These are phyloP conservation scores for Fistulinella prunicolor DNA, from an alignment of 768 basidiomycete species.

Conservation along the genomic window DNA sequence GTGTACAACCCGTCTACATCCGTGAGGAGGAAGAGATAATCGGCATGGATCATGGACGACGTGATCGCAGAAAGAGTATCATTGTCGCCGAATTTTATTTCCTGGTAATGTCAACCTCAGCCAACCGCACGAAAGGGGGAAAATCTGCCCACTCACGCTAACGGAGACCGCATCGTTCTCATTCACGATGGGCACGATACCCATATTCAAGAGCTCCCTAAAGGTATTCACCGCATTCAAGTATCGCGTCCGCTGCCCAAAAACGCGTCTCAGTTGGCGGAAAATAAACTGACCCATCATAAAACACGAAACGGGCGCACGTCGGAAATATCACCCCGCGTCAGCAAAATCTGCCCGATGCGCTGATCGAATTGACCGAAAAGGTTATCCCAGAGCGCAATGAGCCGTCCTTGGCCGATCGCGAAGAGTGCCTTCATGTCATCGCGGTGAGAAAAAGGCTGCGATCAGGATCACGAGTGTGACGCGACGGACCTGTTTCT, in stretches of 20 bases:
- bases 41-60: conserved; percentile 95
- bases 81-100: conserved; percentile 99
- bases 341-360: conserved; percentile 92
- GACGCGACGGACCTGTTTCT: conserved; percentile 75
- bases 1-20: conserved; percentile 97
- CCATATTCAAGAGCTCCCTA: conserved; percentile 87
- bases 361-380: conserved; percentile 93
- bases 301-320: conserved; percentile 44
- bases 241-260: conserved; percentile 81
- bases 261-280: conserved; percentile 8
- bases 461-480: background rate
- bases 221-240: conserved; percentile 96
- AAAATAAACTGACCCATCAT: background rate
- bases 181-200: conserved; percentile 96
- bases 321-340: conserved; percentile 95
- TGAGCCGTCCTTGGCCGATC: conserved; percentile 94
- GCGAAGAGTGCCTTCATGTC: conserved; percentile 82
- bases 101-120: conserved; percentile 47
- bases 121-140: background rate
- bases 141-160: conserved; percentile 57
- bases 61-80: conserved; percentile 98
- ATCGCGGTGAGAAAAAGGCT: conserved; percentile 17
- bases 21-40: conserved; percentile 94
- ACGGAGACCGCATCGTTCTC: conserved; percentile 99
- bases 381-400: conserved; percentile 95